phyloP scores from a whole-genome alignment of 2,329 filamentous ascomycete species.

The Kalmusia sp. region DNA sequence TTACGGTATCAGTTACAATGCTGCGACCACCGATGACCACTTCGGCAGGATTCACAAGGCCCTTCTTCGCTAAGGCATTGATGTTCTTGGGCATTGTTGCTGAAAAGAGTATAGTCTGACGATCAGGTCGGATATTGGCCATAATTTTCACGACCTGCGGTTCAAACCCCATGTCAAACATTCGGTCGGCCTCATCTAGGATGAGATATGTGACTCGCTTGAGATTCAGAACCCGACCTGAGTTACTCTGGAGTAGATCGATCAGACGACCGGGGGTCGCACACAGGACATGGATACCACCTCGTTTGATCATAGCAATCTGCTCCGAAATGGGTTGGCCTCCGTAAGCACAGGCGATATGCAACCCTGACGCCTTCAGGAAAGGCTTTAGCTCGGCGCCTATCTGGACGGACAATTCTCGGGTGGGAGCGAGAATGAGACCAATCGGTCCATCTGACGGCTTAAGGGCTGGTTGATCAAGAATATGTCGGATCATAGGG shows the following conservation, averaged over 20 bases:
- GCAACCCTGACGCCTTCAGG: slow-evolving; percentile 81
- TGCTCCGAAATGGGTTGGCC: slow-evolving; percentile 97
- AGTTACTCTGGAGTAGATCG: slow-evolving; percentile 90
- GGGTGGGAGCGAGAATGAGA: slow-evolving; percentile 90
- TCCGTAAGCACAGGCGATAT: slow-evolving; percentile 91
- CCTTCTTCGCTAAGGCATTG: slow-evolving; percentile 88
- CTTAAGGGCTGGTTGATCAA: slow-evolving; percentile 84
- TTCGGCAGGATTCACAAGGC: slow-evolving; percentile 83
- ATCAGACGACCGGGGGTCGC: slow-evolving; percentile 93
- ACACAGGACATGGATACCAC: slow-evolving; percentile 89
- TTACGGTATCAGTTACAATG: slow-evolving; percentile 74
- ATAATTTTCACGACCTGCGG: slow-evolving; percentile 98
- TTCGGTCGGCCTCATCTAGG: slow-evolving; percentile 94
- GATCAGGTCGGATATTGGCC: slow-evolving; percentile 86
- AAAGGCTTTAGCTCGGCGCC: slow-evolving; percentile 95
- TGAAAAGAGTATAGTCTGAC: slow-evolving; percentile 94
- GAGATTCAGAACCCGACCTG: slow-evolving; percentile 91
- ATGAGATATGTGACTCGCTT: slow-evolving; percentile 91
- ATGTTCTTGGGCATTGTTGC: slow-evolving; percentile 96
- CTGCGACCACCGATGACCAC: slow-evolving; percentile 90
- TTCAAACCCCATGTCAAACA: slow-evolving; percentile 99
- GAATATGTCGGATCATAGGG: slow-evolving; percentile 98
- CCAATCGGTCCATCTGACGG: slow-evolving; percentile 87
- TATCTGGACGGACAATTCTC: slow-evolving; percentile 93
- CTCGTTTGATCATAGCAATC: slow-evolving; percentile 94